Evolutionary conservation across 495 filamentous ascomycete genomes (phyloP).

Genomic region (Penicillium daleae): DNA sequence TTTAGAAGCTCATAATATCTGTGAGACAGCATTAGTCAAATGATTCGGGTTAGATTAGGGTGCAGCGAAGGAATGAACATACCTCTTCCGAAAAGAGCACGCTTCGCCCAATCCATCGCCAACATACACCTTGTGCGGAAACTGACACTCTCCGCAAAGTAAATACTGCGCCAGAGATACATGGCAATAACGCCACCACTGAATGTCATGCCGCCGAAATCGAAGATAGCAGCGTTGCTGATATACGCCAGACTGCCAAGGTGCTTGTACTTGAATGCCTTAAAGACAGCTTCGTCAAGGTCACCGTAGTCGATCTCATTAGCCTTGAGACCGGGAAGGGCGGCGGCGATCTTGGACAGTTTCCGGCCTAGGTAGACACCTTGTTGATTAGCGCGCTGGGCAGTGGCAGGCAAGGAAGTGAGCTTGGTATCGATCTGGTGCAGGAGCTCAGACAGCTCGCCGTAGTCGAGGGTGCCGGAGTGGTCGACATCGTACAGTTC

Average conservation of each 20-base stretch:
- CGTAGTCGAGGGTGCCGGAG: constrained; percentile 89
- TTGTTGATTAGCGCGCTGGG: constrained; percentile 97
- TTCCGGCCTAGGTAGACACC: constrained; percentile 92
- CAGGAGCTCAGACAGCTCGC: constrained; percentile 85
- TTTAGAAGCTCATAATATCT: constrained; percentile 73
- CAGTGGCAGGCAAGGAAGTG: constrained; percentile 82
- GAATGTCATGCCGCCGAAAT: constrained; percentile 77
- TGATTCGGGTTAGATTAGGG: background rate
- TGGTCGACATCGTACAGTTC: constrained; percentile 90
- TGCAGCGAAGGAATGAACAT: constrained; percentile 37
- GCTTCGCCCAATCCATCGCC: constrained; percentile 98
- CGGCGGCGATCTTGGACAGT: constrained; percentile 87
- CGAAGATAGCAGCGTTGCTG: constrained; percentile 94
- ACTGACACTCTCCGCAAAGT: constrained; percentile 98
- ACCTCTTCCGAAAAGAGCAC: constrained; percentile 95
- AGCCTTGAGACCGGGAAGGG: constrained; percentile 71
- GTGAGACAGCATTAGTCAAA: background rate
- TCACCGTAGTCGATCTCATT: constrained; percentile 90
- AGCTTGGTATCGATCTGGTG: constrained; percentile 90
- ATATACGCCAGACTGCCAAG: constrained; percentile 93
- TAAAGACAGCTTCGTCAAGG: constrained; percentile 89
- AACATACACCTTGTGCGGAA: constrained; percentile 84
- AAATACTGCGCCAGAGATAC: constrained; percentile 95
- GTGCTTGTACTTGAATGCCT: constrained; percentile 93
- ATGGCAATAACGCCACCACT: constrained; percentile 88